Base-by-base conservation (phyloP, 2,329 filamentous ascomycete genomes). In the Neonectria sp. region DNA sequence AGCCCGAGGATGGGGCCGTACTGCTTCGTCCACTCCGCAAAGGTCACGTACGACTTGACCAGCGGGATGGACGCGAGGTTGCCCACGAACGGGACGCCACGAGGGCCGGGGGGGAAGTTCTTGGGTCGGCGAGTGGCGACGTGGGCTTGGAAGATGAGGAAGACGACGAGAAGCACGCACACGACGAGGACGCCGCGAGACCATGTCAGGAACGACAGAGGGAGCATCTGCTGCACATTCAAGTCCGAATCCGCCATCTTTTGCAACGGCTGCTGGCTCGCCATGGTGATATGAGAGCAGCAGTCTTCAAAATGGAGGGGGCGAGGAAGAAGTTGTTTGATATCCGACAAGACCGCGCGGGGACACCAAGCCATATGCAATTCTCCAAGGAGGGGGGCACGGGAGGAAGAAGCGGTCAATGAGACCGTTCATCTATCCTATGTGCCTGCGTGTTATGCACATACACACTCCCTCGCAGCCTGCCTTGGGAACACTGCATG, bases 1-100 rank as follows among this genome's bases (percentile, higher is more conserved):
- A 81, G 60, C 12, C 75, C 75, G 25, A 80, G 60, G 9, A 82
- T 76, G 1, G 78, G 76, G 1, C 81, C 82, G 67, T 82, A 81
- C 4, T 65, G 68, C 11, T 75, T 58, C 11, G 73, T 72, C 78
- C 81, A 83, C 58, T 76, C 74, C 40, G 79, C 71, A 52, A 77
- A 79, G 12, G 71, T 61, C 17, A 76, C 46, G 29, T 74, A 78
- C 25, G 74, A 63, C 37, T 75, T 73, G 1, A 67, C 60, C 2
- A 69, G 55, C 8, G 76, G 76, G 25, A 79, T 70, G 2, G 77
- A 72, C 17, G 69, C 68, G 21, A 76, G 65, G 37, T 79, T 79
- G 2, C 77, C 77, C 5, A 78, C 52, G 31, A 74, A 69, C 4
- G 73, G 70, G 6, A 64, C 6, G 0, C 71, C 67, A 2, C 73